Evolutionary conservation across 352 stramenopile genomes (phyloP).

Genomic region (Globisporangium middletonii): DNA sequence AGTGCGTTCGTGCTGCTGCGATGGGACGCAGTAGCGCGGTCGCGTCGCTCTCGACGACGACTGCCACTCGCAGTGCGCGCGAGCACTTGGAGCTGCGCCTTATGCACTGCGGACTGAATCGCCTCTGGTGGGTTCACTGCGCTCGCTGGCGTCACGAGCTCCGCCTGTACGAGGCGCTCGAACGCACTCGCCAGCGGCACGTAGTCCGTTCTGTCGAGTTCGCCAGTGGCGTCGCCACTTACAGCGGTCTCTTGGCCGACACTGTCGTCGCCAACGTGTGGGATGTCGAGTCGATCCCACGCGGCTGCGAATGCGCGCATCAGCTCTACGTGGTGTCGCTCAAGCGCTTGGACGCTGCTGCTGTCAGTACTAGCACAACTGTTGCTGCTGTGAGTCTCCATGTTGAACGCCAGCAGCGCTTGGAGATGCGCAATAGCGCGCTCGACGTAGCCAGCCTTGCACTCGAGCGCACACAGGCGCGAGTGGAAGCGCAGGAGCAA

Average conservation of each 20-base stretch:
- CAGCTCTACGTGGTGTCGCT: constrained; percentile 9
- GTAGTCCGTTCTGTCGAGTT: not conserved
- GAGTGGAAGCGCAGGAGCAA: constrained; percentile 41
- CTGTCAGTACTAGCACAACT: not conserved
- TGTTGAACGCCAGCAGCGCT: constrained; percentile 52
- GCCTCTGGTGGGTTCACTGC: constrained; percentile 28
- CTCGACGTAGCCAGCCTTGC: constrained; percentile 49
- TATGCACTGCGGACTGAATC: constrained; percentile 27
- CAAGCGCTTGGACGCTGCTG: not conserved
- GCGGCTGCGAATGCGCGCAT: constrained; percentile 24
- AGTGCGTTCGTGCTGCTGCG: too few relatives aligned
- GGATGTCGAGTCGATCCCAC: constrained; percentile 21
- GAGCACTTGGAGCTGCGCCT: constrained; percentile 29
- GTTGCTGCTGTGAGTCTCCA: constrained; percentile 2
- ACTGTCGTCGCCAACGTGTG: constrained; percentile 22
- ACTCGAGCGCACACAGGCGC: constrained; percentile 48
- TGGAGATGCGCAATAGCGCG: constrained; percentile 60
- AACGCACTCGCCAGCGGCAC: constrained; percentile 13
- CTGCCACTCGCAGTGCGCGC: constrained; percentile 7
- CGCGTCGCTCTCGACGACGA: too few relatives aligned
- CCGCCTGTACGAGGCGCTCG: constrained; percentile 14
- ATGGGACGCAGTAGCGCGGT: too few relatives aligned
- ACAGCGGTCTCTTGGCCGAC: not conserved
- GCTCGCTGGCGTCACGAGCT: constrained; percentile 10
- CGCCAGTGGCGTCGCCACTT: not conserved